Base-by-base conservation (phyloP, 2,329 filamentous ascomycete species). In the Gnomoniopsis smithogilvyi region DNA sequence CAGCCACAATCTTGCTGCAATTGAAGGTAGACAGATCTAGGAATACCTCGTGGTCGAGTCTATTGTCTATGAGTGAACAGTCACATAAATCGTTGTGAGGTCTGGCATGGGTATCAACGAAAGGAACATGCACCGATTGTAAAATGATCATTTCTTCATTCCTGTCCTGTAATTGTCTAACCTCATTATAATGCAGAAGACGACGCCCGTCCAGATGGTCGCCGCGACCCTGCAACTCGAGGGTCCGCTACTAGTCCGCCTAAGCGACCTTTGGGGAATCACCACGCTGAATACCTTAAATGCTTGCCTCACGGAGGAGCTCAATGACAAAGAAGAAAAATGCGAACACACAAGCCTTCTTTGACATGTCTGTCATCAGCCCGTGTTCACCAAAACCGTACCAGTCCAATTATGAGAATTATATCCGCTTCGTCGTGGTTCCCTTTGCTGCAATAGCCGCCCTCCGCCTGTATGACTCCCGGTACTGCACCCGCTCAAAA, bases 401-500 rank as follows among this genome's bases (percentile, higher is more conserved):
- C 14, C 30, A 19, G 17, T 34, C 6, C 8, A 8, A 51, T 56
- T 22, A 51, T 22, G 36, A 1, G 21, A 6, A 60, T 67, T 64
- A 74, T 64, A 75, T 69, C 61, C 68, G 64, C 33, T 64, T 63
- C 47, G 65, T 30, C 24, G 46, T 36, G 1, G 21, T 48, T 1
- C 67, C 69, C 67, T 78, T 80, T 56, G 65, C 64, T 0, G 68
- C 76, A 53, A 74, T 72, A 17, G 77, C 78, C 50, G 79, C 72
- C 56, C 82, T 76, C 64, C 80, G 76, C 67, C 79, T 75, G 72
- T 87, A 90, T 64, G 82, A 78, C 51, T 89, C 84, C 41, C 85
- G 79, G 73, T 88, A 89, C 68, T 82, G 79, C 59, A 89, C 85
- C 56, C 89, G 80, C 68, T 87, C 81, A 60, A 84, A 80, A 4